phyloP scores from a whole-genome alignment of 805 yeast species.

The Yamadazyma nakazawae region DNA sequence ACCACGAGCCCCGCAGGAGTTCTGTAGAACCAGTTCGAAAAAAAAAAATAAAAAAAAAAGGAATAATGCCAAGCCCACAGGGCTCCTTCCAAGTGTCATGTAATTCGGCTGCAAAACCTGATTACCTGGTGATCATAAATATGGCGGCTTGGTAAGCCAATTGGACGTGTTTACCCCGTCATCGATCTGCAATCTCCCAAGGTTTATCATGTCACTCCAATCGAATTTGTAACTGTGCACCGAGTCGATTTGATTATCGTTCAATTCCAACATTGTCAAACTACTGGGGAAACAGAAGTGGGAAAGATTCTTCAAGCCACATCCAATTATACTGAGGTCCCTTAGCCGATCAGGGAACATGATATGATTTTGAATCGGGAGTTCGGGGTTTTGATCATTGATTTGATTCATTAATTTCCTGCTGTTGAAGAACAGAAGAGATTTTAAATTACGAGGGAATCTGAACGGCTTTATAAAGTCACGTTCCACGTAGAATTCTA shows the following conservation, averaged over 20 bases:
- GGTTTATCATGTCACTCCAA: conserved; percentile 25
- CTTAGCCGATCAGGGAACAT: conserved; percentile 6
- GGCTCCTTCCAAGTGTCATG: neutral
- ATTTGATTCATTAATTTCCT: conserved; percentile 1
- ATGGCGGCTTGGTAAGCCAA: conserved; percentile 2
- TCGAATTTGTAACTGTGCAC: conserved; percentile 14
- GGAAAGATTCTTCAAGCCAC: conserved; percentile 13
- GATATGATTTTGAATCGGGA: conserved; percentile 1
- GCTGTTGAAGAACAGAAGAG: conserved; percentile 7
- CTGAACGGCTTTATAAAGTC: conserved; percentile 1
- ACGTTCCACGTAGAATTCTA: neutral
- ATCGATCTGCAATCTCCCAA: conserved; percentile 19
- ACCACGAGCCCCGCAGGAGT: too few species aligned
- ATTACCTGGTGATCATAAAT: neutral
- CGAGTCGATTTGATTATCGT: conserved; percentile 20
- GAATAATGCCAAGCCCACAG: neutral
- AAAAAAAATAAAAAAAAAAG: neutral
- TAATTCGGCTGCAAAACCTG: neutral
- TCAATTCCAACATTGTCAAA: conserved; percentile 22
- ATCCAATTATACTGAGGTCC: conserved; percentile 4
- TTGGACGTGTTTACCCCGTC: conserved; percentile 13
- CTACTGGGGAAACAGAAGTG: conserved; percentile 27
- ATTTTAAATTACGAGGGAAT: conserved; percentile 3
- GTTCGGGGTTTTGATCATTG: neutral
- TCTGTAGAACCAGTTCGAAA: too few species aligned